Conservation (phyloP, 768 basidiomycete genomes). For the Rhodosporidiobolus sp. region DNA sequence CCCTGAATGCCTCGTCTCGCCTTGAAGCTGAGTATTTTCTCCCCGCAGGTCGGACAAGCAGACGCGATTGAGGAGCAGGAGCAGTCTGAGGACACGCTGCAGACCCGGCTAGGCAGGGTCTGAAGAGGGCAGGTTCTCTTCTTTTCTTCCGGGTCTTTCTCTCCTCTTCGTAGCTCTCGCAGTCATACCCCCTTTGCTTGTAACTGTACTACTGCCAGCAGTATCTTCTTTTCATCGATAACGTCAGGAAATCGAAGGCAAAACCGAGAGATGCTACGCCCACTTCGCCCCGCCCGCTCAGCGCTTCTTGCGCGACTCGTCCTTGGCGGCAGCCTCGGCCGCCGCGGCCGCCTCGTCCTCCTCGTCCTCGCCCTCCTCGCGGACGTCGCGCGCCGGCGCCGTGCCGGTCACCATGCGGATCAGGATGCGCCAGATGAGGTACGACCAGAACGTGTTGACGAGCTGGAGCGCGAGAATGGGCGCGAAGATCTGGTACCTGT, state of each 20-base stretch:
- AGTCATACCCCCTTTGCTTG: too few species aligned
- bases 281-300: neutral
- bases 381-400: conserved; percentile 56
- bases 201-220: too few species aligned
- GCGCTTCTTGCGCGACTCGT: conserved; percentile 27
- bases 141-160: neutral
- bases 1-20: conserved; percentile 41
- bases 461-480: conserved; percentile 72
- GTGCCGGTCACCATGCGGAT: conserved; percentile 35
- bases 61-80: conserved; percentile 38
- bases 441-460: conserved; percentile 92
- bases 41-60: conserved; percentile 34
- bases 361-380: conserved; percentile 64
- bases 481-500: conserved; percentile 71
- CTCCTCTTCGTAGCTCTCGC: neutral
- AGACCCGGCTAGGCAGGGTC: conserved; percentile 5
- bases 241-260: too few species aligned
- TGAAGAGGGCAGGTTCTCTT: neutral
- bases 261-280: too few species aligned
- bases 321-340: conserved; percentile 41
- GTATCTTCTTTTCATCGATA: too few species aligned
- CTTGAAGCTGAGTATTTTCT: neutral
- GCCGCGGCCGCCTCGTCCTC: conserved; percentile 48
- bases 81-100: conserved; percentile 20
- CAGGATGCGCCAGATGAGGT: conserved; percentile 62